Evolutionary conservation across 208 protist genomes (phyloP).

Genomic region (Kentomonas sorsogonicus): DNA sequence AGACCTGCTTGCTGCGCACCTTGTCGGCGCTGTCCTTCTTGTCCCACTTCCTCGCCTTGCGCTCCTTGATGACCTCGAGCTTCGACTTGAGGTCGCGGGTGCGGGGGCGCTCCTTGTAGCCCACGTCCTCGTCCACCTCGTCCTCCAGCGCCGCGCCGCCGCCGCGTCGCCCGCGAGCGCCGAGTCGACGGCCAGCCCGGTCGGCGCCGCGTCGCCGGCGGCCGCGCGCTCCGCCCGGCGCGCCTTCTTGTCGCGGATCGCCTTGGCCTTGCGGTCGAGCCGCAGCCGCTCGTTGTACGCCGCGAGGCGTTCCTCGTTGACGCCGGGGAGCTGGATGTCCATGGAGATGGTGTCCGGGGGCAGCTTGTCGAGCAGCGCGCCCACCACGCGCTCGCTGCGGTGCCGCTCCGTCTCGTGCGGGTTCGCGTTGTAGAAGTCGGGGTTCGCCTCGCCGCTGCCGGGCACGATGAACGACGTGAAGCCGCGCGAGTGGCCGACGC

Average conservation of each 20-base stretch:
- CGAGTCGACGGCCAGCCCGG: conserved; percentile 29
- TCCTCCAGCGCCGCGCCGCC: conserved; percentile 45
- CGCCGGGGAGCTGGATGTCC: conserved; percentile 80
- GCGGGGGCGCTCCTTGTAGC: conserved; percentile 68
- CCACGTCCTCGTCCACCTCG: conserved; percentile 82
- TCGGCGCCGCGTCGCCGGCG: conserved; percentile 33
- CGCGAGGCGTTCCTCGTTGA: conserved; percentile 70
- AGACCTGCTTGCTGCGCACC: conserved; percentile 82
- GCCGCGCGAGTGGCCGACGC: conserved; percentile 82
- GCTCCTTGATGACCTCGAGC: conserved; percentile 60
- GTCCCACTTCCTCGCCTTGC: conserved; percentile 86
- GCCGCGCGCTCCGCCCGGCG: conserved; percentile 37
- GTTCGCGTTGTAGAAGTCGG: conserved; percentile 92
- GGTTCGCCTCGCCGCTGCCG: conserved; percentile 87
- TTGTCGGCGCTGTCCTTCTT: conserved; percentile 87
- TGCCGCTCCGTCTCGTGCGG: conserved; percentile 91
- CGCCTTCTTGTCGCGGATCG: conserved; percentile 85
- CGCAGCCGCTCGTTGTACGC: conserved; percentile 84
- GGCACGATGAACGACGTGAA: conserved; percentile 87
- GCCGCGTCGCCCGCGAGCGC: too few species aligned
- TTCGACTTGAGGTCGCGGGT: conserved; percentile 68
- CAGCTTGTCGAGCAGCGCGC: conserved; percentile 89
- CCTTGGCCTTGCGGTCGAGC: conserved; percentile 64
- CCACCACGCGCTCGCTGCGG: conserved; percentile 82
- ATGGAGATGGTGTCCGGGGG: conserved; percentile 89